These are phyloP conservation scores for Lactifluus piperatus DNA, from an alignment of 768 basidiomycete species.

Conservation along the genomic window DNA sequence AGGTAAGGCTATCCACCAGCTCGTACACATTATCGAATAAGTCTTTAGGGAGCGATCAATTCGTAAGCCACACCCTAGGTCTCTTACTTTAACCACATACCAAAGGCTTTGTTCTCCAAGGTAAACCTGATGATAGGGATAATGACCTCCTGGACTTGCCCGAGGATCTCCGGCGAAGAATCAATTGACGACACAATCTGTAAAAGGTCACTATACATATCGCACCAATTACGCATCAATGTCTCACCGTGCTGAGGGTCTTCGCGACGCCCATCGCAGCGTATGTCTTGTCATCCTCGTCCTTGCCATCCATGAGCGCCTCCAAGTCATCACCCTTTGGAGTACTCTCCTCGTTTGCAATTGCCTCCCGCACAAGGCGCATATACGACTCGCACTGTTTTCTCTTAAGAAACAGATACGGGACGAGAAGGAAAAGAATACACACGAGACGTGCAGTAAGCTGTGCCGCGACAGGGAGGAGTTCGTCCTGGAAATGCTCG, in stretches of 20 bases:
- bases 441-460: conserved; percentile 68
- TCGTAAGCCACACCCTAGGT: background rate
- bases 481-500: conserved; percentile 72
- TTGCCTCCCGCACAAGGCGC: conserved; percentile 64
- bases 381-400: conserved; percentile 72
- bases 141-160: conserved; percentile 73
- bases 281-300: conserved; percentile 81
- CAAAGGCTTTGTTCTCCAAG: conserved; percentile 66
- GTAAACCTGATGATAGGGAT: conserved; percentile 73
- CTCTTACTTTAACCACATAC: conserved; percentile 32
- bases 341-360: conserved; percentile 42
- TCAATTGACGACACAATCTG: conserved; percentile 74
- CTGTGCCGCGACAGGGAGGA: conserved; percentile 78
- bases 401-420: background rate
- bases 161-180: conserved; percentile 61
- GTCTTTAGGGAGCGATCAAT: conserved; percentile 37
- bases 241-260: conserved; percentile 66
- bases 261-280: conserved; percentile 83
- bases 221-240: background rate
- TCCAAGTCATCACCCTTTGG: conserved; percentile 48
- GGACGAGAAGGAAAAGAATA: conserved; percentile 7
- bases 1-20: conserved; percentile 75
- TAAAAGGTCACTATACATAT: background rate
- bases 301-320: conserved; percentile 37
- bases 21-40: conserved; percentile 85